Base-by-base conservation (phyloP, 352 stramenopile genomes). In the Pythium aristosporum region DNA sequence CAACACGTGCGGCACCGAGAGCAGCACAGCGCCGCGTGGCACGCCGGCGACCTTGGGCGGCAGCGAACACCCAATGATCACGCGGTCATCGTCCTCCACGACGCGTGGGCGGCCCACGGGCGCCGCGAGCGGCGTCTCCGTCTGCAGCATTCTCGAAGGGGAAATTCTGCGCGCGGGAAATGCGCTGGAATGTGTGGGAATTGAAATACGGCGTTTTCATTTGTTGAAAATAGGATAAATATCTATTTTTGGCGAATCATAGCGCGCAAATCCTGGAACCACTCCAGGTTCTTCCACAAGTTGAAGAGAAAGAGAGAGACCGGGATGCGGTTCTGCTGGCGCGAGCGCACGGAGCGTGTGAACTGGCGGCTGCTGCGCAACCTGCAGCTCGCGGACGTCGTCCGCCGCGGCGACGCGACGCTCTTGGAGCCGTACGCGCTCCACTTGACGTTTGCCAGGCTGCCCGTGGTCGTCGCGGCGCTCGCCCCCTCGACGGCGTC, bases 371-470 rank as follows among this genome's bases (percentile, higher is more conserved):
- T 91, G 43, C 70, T 92, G 41, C 55, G 63, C 18, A 55, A 70
- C 13, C 63, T 91, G 55, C 67, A 91, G 53, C 55, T 92, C 30
- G 39, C 57, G 3, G 72, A 89, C 18, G 68, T 88, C 34, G 67
- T 92, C 15, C 66, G 70, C 3, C 69, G 71, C 23, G 82, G 84
- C 0, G 79, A 91, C 48, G 74, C 84, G 32, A 76, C 75, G 50
- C 57, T 78, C 16, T 71, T 92, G 39, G 84, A 92, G 71, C 82
- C 79, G 8, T 89, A 78, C 49, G 80, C 82, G 49, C 68, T 92
- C 34, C 84, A 92, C 32, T 41, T 91, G 66, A 92, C 84, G 23
- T 92, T 92, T 52, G 82, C 81, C 20, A 69, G 72, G 39, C 68
- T 92, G 49, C 84, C 83, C 0, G 43, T 57, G 0, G 43, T 61